phyloP scores from a whole-genome alignment of 164 flowering plant genomes.

The Annona squamosa region DNA sequence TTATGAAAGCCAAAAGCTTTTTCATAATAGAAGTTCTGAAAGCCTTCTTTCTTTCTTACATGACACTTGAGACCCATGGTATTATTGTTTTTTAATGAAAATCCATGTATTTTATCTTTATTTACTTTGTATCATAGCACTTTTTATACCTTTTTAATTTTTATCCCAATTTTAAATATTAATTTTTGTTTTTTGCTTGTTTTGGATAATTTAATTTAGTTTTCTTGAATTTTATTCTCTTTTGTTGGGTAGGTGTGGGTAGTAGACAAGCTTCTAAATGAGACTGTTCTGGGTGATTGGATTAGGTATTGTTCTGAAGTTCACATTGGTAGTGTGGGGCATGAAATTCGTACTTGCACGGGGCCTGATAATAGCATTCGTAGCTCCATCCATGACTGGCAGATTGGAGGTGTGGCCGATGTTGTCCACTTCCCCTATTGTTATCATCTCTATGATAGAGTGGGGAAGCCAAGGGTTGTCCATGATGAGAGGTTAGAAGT shows the following conservation, averaged over 20 bases:
- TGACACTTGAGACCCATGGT: too few relatives aligned
- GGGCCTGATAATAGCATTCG: slow-evolving; percentile 58
- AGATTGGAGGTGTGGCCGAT: slow-evolving; percentile 54
- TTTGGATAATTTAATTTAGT: too few relatives aligned
- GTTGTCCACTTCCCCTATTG: slow-evolving; percentile 54
- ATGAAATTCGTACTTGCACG: slow-evolving; percentile 69
- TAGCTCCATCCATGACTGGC: slow-evolving; percentile 70
- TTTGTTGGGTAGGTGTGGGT: not conserved
- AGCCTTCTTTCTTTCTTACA: too few relatives aligned
- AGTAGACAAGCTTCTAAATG: not conserved
- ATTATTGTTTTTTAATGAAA: too few relatives aligned
- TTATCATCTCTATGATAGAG: slow-evolving; percentile 77
- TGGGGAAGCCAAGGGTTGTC: slow-evolving; percentile 61
- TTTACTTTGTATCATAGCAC: too few relatives aligned
- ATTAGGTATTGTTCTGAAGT: slow-evolving; percentile 71
- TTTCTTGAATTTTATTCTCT: not conserved
- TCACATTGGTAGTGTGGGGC: slow-evolving; percentile 69
- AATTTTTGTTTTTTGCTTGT: too few relatives aligned
- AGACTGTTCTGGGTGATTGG: not conserved
- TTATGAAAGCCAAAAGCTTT: too few relatives aligned
- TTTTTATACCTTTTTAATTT: too few relatives aligned
- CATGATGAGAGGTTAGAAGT: slow-evolving; percentile 56
- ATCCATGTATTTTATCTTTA: too few relatives aligned
- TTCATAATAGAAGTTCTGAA: too few relatives aligned
- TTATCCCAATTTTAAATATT: too few relatives aligned